Base-by-base conservation (phyloP, 345 rosid species). In the Crucihimalaya himalaica region DNA sequence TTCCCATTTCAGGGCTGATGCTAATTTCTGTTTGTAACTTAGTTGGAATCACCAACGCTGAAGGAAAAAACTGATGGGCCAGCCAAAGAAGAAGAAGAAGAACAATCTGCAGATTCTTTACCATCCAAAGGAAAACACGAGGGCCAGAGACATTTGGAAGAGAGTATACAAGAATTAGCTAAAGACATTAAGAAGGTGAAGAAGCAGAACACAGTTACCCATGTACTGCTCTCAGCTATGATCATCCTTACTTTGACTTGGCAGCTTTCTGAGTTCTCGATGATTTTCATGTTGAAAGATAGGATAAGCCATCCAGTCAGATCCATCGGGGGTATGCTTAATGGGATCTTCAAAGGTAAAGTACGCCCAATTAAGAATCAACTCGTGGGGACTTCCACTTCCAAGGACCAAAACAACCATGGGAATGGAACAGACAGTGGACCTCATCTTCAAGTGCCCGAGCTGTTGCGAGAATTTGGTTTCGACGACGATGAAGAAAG, bases 221-320 rank as follows among this genome's bases (percentile, higher is more conserved):
- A 94, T 66, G 73, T 89, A 68, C 87, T 94, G 5, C 83, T 94
- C 37, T 88, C 96, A 4, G 80, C 63, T 63, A 54, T 87, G 89
- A 88, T 91, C 67, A 79, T 85, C 29, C 80, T 94, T 27, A 88
- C 96, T 4, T 27, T 86, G 15, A 60, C 83, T 9, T 94, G 98
- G 96, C 97, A 91, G 76, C 58, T 88, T 29, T 91, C 98, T 2
- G 90, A 94, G 74, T 83, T 85, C 70, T 82, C 92, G 0, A 78
- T 94, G 54, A 59, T 91, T 67, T 65, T 86, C 82, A 81, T 77
- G 69, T 65, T 89, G 48, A 88, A 83, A 66, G 71, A 94, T 9
- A 81, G 87, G 18, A 9, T 94, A 18, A 80, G 72, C 79, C 88
- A 89, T 67, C 97, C 98, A 0, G 71, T 94, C 32, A 87, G 74